Evolutionary conservation across 176 grass and related monocot genomes (phyloP).

Genomic region (Carex myosuroides): DNA sequence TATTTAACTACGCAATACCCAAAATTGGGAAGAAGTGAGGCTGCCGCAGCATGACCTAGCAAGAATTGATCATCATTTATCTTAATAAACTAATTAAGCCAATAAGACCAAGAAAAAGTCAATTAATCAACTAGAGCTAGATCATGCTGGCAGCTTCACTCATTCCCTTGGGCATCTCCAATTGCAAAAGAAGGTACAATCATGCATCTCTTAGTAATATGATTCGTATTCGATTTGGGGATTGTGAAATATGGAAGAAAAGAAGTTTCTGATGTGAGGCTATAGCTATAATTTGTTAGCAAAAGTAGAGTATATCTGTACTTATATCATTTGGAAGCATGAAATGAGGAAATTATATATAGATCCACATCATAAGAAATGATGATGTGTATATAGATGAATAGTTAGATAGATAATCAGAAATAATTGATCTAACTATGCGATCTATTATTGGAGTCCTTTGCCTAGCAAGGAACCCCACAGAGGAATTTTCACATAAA

Average conservation of each 20-base stretch:
- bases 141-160: conserved; percentile 94
- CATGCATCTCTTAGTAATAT: neutral
- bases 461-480: neutral
- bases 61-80: conserved; percentile 30
- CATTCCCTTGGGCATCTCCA: conserved; percentile 38
- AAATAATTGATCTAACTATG: neutral
- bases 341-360: no score
- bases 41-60: conserved; percentile 54
- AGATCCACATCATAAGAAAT: neutral
- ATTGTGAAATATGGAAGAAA: neutral
- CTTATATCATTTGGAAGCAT: neutral
- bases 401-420: neutral
- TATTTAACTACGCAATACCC: neutral
- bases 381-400: neutral
- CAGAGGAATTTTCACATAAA: neutral
- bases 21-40: conserved; percentile 36
- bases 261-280: neutral
- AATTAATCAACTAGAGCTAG: conserved; percentile 28
- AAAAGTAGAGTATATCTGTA: neutral
- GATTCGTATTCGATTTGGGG: neutral
- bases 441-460: neutral
- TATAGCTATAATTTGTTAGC: neutral
- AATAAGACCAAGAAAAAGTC: neutral
- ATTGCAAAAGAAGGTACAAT: neutral
- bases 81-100: neutral